These are phyloP conservation scores for Aspergillus versicolor DNA, from an alignment of 2,329 filamentous ascomycete species.

Conservation along the genomic window DNA sequence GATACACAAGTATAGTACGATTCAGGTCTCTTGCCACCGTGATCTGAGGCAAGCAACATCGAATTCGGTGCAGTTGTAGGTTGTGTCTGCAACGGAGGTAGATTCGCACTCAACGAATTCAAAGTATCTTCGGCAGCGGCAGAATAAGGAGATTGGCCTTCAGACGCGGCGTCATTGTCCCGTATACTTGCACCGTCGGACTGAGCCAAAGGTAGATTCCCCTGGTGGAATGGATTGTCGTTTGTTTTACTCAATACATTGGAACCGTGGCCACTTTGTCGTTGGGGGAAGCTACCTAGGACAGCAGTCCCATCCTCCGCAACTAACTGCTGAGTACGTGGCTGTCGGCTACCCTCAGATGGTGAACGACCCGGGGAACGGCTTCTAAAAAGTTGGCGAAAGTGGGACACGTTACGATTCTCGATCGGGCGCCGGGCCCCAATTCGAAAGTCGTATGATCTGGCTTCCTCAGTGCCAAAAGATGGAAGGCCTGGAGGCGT, in stretches of 20 bases:
- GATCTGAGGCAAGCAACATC: not conserved
- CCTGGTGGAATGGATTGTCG: conserved; percentile 38
- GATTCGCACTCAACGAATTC: not conserved
- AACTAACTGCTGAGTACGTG: conserved; percentile 30
- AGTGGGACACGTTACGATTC: conserved; percentile 5
- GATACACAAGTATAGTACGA: conserved; percentile 14
- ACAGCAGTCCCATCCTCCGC: conserved; percentile 44
- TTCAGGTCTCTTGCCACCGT: conserved; percentile 1
- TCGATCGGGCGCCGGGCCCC: conserved; percentile 12
- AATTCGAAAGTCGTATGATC: conserved; percentile 31
- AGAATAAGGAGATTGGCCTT: not conserved
- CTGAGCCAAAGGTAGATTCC: conserved; percentile 25
- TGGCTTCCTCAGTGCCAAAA: conserved; percentile 43
- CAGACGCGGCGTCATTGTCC: not conserved
- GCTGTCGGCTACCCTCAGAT: conserved; percentile 13
- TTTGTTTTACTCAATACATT: conserved; percentile 28
- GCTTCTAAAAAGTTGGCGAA: conserved; percentile 34
- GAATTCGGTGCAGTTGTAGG: not conserved
- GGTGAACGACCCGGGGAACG: conserved; percentile 15
- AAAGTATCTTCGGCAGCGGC: not conserved
- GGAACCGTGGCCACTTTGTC: conserved; percentile 44
- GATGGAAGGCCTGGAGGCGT: conserved; percentile 48
- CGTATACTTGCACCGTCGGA: conserved; percentile 4
- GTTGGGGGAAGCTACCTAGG: conserved; percentile 39
- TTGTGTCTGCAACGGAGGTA: not conserved